Evolutionary conservation across 768 basidiomycete genomes (phyloP).

Genomic region (Mycena amicta): DNA sequence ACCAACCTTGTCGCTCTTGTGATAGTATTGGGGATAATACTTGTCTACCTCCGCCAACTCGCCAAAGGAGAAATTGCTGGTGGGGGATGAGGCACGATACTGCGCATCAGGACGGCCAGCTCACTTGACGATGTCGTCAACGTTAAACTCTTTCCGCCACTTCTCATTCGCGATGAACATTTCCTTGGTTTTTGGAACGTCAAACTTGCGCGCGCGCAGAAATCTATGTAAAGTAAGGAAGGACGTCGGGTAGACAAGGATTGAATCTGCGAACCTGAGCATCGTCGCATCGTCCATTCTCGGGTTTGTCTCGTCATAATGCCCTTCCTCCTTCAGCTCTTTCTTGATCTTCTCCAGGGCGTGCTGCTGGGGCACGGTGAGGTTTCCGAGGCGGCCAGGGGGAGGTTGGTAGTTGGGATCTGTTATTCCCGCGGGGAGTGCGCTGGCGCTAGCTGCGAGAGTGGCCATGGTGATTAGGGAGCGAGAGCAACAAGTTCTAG

Average conservation of each 20-base stretch:
- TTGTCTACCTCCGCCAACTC: constrained; percentile 85
- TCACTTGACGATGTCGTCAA: constrained; percentile 72
- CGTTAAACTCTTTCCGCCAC: constrained; percentile 87
- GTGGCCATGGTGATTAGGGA: neutral
- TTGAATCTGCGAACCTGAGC: constrained; percentile 66
- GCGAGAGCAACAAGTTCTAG: neutral
- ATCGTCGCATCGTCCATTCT: constrained; percentile 74
- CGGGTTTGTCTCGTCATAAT: constrained; percentile 51
- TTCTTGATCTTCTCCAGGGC: constrained; percentile 70
- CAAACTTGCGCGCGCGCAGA: constrained; percentile 91
- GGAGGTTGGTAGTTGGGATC: constrained; percentile 66
- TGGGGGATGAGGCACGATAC: neutral
- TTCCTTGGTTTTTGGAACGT: constrained; percentile 74
- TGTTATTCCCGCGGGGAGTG: constrained; percentile 60
- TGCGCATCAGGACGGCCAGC: constrained; percentile 31
- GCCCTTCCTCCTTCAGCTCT: constrained; percentile 61
- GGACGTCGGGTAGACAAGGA: no score
- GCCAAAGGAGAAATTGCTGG: constrained; percentile 82
- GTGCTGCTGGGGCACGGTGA: constrained; percentile 61
- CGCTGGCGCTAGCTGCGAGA: constrained; percentile 50
- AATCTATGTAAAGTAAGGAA: no score
- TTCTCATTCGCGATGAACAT: constrained; percentile 85
- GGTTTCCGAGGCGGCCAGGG: constrained; percentile 81
- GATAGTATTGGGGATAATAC: constrained; percentile 95
- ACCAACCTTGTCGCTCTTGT: constrained; percentile 89